Base-by-base conservation (phyloP, 2,329 filamentous ascomycete genomes). In the Aspergillus sp. region DNA sequence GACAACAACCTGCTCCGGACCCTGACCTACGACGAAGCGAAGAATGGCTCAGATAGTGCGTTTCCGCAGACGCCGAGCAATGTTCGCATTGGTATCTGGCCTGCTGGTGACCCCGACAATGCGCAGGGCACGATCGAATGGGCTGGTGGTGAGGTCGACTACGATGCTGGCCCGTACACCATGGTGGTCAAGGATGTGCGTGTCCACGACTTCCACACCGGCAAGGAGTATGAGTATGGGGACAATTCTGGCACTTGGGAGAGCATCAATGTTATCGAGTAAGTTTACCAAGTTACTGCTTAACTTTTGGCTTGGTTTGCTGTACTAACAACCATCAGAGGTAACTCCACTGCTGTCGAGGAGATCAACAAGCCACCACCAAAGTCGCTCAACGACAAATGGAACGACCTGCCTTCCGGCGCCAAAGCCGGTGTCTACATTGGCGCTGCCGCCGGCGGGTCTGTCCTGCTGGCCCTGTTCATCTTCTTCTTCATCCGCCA, bases 31-130 rank as follows among this genome's bases (percentile, higher is more conserved):
- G 77, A 76, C 12, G 82, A 89, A 23, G 83, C 85, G 48, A 70
- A 82, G 66, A 77, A 77, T 43, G 84, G 82, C 54, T 73, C 76
- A 56, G 84, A 82, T 54, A 73, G 76, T 57, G 81, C 82, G 63
- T 91, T 85, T 76, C 89, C 89, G 37, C 88, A 91, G 77, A 90
- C 88, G 3, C 89, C 89, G 47, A 87, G 88, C 82, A 86, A 87
- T 72, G 73, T 91, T 66, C 88, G 87, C 73, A 74, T 90, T 43
- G 88, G 89, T 59, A 82, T 84, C 60, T 90, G 88, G 87, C 83
- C 85, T 37, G 88, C 86, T 53, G 89, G 89, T 56, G 73, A 76
- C 54, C 58, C 71, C 7, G 57, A 57, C 3, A 71, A 76, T 15
- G 48, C 64, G 3, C 4, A 60, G 3, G 76, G 76, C 12, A 88